Conservation (phyloP, 495 filamentous ascomycete species). For the Tuber borchii region DNA sequence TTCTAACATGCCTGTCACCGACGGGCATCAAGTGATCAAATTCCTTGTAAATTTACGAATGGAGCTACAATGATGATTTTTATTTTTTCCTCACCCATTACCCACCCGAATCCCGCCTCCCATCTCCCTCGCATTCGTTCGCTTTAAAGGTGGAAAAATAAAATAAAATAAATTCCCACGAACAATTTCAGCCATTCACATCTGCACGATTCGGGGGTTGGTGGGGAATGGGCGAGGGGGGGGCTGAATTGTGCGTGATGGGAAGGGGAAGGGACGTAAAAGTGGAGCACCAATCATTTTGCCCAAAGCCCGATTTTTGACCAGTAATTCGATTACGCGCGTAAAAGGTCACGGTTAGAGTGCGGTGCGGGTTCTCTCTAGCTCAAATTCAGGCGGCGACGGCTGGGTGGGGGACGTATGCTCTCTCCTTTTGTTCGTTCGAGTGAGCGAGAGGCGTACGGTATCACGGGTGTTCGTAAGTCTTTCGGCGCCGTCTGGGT, state of each 20-base stretch:
- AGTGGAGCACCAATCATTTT: background rate
- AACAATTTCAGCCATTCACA: conserved; percentile 32
- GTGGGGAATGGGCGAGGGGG: background rate
- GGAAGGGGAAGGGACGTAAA: background rate
- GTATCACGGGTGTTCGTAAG: background rate
- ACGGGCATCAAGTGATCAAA: conserved; percentile 21
- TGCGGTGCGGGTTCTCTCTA: background rate
- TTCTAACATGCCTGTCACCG: conserved; percentile 20
- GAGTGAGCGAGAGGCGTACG: background rate
- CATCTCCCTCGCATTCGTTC: conserved; percentile 12
- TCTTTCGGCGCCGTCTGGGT: background rate
- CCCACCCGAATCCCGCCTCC: conserved; percentile 19
- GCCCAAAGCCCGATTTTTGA: background rate
- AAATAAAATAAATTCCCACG: background rate
- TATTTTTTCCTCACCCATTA: conserved; percentile 12
- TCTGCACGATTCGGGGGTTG: conserved; percentile 17
- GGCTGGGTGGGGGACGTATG: background rate
- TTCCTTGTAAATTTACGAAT: background rate
- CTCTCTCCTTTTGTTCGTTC: background rate
- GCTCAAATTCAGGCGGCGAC: background rate
- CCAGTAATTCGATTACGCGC: background rate
- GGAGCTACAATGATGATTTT: background rate
- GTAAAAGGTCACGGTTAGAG: background rate
- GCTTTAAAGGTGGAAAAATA: background rate
- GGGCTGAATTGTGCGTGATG: background rate